These are phyloP conservation scores for Lactifluus echinatus DNA, from an alignment of 768 basidiomycete species.

Conservation along the genomic window DNA sequence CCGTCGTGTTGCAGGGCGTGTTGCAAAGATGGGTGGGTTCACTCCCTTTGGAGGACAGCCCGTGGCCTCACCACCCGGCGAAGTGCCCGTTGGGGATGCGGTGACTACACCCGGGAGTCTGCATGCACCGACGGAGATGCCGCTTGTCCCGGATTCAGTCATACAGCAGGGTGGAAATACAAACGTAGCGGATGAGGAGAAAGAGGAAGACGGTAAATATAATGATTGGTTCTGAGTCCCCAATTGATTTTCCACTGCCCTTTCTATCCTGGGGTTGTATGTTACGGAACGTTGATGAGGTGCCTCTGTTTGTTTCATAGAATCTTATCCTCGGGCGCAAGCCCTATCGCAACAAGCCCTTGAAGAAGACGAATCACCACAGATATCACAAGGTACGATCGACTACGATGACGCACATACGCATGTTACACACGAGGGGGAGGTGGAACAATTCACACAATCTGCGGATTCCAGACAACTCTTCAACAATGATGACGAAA, in stretches of 20 bases:
- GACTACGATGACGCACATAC: slow-evolving; percentile 9
- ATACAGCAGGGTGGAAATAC: slow-evolving; percentile 15
- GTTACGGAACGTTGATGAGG: slow-evolving; percentile 19
- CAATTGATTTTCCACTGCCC: slow-evolving; percentile 21
- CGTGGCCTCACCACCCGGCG: slow-evolving; percentile 25
- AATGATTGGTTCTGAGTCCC: slow-evolving; percentile 23
- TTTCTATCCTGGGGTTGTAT: slow-evolving; percentile 16
- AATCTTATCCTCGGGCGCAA: slow-evolving; percentile 15
- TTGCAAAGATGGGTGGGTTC: slow-evolving; percentile 56
- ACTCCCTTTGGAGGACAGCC: slow-evolving; percentile 37
- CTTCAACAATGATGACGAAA: neutral
- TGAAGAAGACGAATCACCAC: neutral
- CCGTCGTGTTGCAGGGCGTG: slow-evolving; percentile 48
- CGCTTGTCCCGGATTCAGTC: neutral
- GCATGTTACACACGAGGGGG: slow-evolving; percentile 17
- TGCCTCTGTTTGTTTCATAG: slow-evolving; percentile 12
- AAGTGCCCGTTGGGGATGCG: neutral
- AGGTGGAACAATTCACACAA: neutral
- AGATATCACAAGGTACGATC: neutral
- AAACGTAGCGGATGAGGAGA: slow-evolving; percentile 18
- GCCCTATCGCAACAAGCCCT: slow-evolving; percentile 6
- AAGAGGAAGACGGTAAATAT: slow-evolving; percentile 36
- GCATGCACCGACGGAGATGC: slow-evolving; percentile 9
- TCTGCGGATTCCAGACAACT: neutral
- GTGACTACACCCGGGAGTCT: slow-evolving; percentile 19